Conservation (phyloP, 441 rosid species). For the Croton setiger region DNA sequence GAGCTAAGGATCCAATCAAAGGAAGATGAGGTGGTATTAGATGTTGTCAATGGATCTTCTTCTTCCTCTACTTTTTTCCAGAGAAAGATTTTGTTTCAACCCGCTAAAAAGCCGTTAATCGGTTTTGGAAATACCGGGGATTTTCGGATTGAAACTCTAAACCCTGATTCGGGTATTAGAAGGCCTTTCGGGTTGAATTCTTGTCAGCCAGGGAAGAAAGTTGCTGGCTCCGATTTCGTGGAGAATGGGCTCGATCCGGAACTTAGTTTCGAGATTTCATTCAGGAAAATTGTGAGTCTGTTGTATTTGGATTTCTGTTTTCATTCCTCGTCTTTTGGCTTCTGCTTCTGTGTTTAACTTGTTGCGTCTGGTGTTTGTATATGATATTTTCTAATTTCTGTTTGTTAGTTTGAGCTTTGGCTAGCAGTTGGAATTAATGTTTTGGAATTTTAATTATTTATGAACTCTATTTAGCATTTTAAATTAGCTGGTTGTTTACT, state of each 20-base stretch:
- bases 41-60: constrained; percentile 24
- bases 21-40: not conserved
- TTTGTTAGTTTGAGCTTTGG: not conserved
- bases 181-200: constrained; percentile 14
- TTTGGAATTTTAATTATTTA: not conserved
- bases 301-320: not conserved
- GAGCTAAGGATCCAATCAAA: not conserved
- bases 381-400: not conserved
- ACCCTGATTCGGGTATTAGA: constrained; percentile 33
- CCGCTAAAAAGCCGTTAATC: constrained; percentile 48
- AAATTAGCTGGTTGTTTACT: constrained; percentile 9
- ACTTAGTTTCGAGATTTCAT: constrained; percentile 50
- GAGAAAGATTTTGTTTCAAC: constrained; percentile 61
- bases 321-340: not conserved
- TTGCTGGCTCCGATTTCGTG: constrained; percentile 43
- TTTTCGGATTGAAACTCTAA: constrained; percentile 76
- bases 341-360: not conserved
- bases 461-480: constrained; percentile 4
- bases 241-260: constrained; percentile 68
- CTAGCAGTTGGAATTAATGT: no score
- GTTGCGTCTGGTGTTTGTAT: not conserved
- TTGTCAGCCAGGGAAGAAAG: constrained; percentile 31
- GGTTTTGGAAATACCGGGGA: constrained; percentile 32
- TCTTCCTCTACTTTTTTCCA: constrained; percentile 31
- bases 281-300: constrained; percentile 76